Base-by-base conservation (phyloP, 1,284 basidiomycete genomes). In the Kwoniella shivajii region DNA sequence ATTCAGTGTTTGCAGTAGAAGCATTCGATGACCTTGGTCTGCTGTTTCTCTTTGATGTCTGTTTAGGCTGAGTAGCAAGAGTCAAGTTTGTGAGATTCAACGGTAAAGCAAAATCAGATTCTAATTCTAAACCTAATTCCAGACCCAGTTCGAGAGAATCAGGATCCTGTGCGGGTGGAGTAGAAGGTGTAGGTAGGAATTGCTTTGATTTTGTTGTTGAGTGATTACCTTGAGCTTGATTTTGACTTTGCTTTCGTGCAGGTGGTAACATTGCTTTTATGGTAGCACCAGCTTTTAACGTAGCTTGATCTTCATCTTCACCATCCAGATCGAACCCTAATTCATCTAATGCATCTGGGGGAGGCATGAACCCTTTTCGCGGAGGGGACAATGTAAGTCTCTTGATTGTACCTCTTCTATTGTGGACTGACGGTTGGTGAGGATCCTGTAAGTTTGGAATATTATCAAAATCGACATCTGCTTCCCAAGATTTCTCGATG, bases 241-340 rank as follows among this genome's bases (percentile, higher is more conserved):
- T 44, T 16, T 49, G 44, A 49, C 33, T 10, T 24, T 1, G 50
- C 6, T 36, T 51, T 56, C 62, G 56, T 1, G 67, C 68, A 11
- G 69, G 72, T 0, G 73, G 74, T 13, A 76, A 56, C 56, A 71
- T 62, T 13, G 72, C 75, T 64, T 72, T 74, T 51, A 74, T 57
- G 6, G 71, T 73, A 0, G 68, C 69, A 9, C 72, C 68, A 9
- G 74, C 75, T 60, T 73, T 75, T 36, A 78, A 50, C 1, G 75
- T 76, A 14, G 66, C 69, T 45, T 76, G 67, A 39, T 72, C 61
- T 16, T 71, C 71, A n/a, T 69, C 64, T n/a, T 74, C 69, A n/a
- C 68, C 57, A n/a, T 62, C 63, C 9, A 72, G 54, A 37, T 71
- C 68, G 24, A 68, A 62, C 39, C 67, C 74, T 9, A 76, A 59